Conservation (phyloP, 2,329 filamentous ascomycete genomes). For the Diplodia sapinea region DNA sequence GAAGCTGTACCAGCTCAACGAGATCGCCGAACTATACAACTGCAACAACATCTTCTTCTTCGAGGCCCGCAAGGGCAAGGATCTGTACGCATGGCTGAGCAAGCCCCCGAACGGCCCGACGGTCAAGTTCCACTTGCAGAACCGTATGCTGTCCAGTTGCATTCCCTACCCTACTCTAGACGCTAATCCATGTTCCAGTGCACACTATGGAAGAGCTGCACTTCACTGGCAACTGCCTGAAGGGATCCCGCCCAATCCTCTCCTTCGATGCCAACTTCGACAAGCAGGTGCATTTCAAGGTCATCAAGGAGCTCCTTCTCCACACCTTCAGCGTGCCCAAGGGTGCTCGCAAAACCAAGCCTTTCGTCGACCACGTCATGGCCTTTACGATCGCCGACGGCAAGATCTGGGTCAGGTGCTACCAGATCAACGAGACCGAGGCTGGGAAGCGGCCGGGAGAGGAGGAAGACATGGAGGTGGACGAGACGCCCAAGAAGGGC, state of each 20-base stretch:
- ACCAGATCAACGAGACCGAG: conserved; percentile 88
- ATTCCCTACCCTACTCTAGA: neutral
- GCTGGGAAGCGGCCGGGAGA: conserved; percentile 48
- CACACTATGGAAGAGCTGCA: conserved; percentile 97
- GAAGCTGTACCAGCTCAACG: conserved; percentile 64
- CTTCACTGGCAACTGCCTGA: conserved; percentile 95
- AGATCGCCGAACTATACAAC: conserved; percentile 73
- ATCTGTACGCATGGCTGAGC: conserved; percentile 91
- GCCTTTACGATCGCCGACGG: conserved; percentile 88
- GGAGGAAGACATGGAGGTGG: conserved; percentile 43
- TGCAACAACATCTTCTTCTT: conserved; percentile 96
- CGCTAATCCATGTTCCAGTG: conserved; percentile 53
- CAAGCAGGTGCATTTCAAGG: conserved; percentile 74
- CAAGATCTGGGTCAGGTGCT: conserved; percentile 95
- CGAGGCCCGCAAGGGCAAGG: conserved; percentile 91
- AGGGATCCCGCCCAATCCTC: conserved; percentile 87
- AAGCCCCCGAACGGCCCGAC: conserved; percentile 86
- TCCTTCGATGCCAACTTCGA: conserved; percentile 92
- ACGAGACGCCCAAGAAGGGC: conserved; percentile 46
- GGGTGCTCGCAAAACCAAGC: conserved; percentile 86
- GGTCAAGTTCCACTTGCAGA: conserved; percentile 78
- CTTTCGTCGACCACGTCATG: conserved; percentile 95
- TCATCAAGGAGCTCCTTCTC: conserved; percentile 88
- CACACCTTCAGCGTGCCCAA: conserved; percentile 93
- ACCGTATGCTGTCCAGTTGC: conserved; percentile 54